Evolutionary conservation across 495 filamentous ascomycete genomes (phyloP), one percentile per base, ranked within the genome.

Genomic region (Evansstolkia leycettana): DNA sequence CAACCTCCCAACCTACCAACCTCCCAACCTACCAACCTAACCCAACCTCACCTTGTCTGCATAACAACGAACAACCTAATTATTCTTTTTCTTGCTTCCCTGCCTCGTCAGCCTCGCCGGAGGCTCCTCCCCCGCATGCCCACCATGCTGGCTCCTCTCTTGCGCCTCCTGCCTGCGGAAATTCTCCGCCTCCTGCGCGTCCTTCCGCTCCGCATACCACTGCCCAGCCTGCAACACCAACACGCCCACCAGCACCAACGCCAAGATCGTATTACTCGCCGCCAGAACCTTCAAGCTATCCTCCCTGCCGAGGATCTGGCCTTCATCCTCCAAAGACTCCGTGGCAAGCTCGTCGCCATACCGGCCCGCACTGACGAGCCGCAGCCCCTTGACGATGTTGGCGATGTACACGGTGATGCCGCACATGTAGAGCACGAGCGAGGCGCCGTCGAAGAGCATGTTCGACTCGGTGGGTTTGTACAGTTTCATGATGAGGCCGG

Each of bases 161-260:
- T 23, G 4, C 20, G 4, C 20, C 20, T 23, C 20, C 20, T 23
- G 5, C 9, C 17, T 14, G 5, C 14, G 4, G 28, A 29, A 29
- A 15, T n/a, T 29, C 32, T 34, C 17, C 17, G 11, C 32, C 61
- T 96, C 89, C 59, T 87, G 78, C 51, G 65, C 65, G 56, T 95
- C 86, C 73, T 90, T 94, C 42, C 78, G 64, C 71, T 94, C 86
- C 17, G 92, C 90, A 65, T 98, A 98, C 90, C 90, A 98, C 69
- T 96, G 89, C 9, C 92, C 90, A 6, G 85, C 88, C 75, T 98
- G 92, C 50, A 98, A 64, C 19, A 92, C 83, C 41, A 98, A 48
- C 17, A 98, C 83, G 2, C 90, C 90, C 0, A 94, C 76, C 34
- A 96, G 57, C 17, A 98, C 84, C 26, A 98, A 64, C 33, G 88